A percentile compares a stretch with the other conserved stretches of the same genome.
Evolutionary conservation across 176 grass and related monocot species (phyloP).

Genomic region (Otatea glauca): DNA sequence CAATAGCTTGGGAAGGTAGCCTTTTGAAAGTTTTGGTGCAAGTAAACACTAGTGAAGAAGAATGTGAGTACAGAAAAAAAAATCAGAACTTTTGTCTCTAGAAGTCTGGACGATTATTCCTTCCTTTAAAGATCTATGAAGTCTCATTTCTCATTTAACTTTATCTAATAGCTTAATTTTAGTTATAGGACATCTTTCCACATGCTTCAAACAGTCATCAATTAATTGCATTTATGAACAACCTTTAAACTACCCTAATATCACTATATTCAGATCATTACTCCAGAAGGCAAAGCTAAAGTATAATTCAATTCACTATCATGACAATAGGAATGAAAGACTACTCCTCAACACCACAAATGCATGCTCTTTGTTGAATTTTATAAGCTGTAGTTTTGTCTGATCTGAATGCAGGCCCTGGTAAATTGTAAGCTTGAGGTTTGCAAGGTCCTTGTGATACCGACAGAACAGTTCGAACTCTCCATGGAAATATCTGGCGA

Average conservation of each 20-base stretch:
- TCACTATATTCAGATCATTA: background rate
- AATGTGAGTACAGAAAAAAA: constrained; percentile 63
- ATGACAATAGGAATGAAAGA: background rate
- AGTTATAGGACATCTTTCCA: background rate
- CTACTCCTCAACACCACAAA: too few relatives aligned
- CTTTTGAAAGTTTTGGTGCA: constrained; percentile 88
- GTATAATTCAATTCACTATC: background rate
- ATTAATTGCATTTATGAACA: background rate
- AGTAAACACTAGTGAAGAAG: constrained; percentile 99
- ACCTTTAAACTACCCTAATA: background rate
- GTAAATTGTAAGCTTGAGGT: constrained; percentile 66
- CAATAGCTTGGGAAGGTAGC: constrained; percentile 68
- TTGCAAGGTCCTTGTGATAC: constrained; percentile 65
- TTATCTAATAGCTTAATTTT: background rate
- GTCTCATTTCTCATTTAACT: background rate
- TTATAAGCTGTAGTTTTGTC: constrained; percentile 4
- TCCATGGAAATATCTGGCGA: constrained; percentile 95
- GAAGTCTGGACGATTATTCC: background rate
- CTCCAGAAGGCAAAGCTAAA: constrained; percentile 10
- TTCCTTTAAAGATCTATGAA: background rate
- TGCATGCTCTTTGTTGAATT: background rate
- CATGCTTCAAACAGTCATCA: background rate
- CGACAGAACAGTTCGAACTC: constrained; percentile 67
- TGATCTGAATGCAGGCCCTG: constrained; percentile 51
- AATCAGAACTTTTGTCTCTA: background rate